Conservation (phyloP, 805 yeast genomes). For the Saturnispora galanensis region DNA sequence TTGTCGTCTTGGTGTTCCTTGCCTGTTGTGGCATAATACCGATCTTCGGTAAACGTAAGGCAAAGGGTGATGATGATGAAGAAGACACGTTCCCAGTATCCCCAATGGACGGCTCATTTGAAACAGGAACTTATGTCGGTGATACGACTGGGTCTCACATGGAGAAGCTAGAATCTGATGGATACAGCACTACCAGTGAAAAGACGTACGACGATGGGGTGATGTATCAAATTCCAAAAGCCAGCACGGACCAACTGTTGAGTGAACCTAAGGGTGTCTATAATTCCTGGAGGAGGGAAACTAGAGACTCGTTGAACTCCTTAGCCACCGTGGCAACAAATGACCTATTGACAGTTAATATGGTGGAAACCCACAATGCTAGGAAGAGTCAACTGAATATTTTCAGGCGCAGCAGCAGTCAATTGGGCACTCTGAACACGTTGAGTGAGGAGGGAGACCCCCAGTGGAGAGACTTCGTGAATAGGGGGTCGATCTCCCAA, state of each 20-base stretch:
- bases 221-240: slow-evolving; percentile 17
- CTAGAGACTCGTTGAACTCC: slow-evolving; percentile 59
- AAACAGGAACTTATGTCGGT: slow-evolving; percentile 17
- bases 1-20: slow-evolving; percentile 40
- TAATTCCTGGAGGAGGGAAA: slow-evolving; percentile 52
- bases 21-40: slow-evolving; percentile 38
- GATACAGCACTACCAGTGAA: slow-evolving; percentile 31
- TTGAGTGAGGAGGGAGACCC: slow-evolving; percentile 3
- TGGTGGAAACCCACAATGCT: slow-evolving; percentile 50
- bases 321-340: slow-evolving; percentile 79
- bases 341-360: slow-evolving; percentile 67
- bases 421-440: slow-evolving; percentile 1
- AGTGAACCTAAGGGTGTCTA: slow-evolving; percentile 24
- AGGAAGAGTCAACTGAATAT: slow-evolving; percentile 27
- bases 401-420: slow-evolving; percentile 7
- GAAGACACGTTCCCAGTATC: slow-evolving; percentile 11
- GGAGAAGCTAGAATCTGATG: slow-evolving; percentile 37
- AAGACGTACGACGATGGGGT: slow-evolving; percentile 2
- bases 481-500: not conserved
- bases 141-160: slow-evolving; percentile 37
- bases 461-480: slow-evolving; percentile 1
- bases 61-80: slow-evolving; percentile 21
- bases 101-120: slow-evolving; percentile 7
- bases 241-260: slow-evolving; percentile 30
- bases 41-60: slow-evolving; percentile 20